These are phyloP conservation scores for Fusarium sp. DNA, from an alignment of 2,329 filamentous ascomycete genomes.

Conservation along the genomic window DNA sequence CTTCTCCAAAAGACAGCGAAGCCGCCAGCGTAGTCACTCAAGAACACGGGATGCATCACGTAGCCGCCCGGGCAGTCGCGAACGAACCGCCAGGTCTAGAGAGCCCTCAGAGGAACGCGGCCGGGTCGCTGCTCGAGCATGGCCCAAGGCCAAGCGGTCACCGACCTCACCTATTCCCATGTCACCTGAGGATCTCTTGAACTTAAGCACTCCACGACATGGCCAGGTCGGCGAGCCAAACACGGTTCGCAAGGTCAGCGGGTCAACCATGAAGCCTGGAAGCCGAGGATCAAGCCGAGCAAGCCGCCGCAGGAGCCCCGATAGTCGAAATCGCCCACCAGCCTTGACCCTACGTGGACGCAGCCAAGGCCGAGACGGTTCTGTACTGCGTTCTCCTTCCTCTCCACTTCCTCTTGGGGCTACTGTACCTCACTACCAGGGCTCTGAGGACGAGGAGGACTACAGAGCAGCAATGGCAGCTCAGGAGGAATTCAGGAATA, in stretches of 20 bases:
- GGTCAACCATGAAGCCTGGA: slow-evolving; percentile 47
- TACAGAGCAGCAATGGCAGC: slow-evolving; percentile 64
- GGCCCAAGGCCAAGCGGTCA: slow-evolving; percentile 81
- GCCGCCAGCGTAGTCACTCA: slow-evolving; percentile 66
- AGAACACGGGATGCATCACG: slow-evolving; percentile 57
- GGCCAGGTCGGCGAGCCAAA: slow-evolving; percentile 54
- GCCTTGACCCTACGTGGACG: slow-evolving; percentile 69
- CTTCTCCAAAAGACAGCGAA: slow-evolving; percentile 66
- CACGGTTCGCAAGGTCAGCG: slow-evolving; percentile 59
- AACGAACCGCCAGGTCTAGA: slow-evolving; percentile 64
- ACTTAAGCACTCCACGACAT: slow-evolving; percentile 63
- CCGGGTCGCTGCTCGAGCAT: slow-evolving; percentile 73
- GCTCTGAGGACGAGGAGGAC: slow-evolving; percentile 75
- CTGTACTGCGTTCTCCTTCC: slow-evolving; percentile 77
- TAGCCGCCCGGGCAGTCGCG: slow-evolving; percentile 62
- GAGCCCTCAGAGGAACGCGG: slow-evolving; percentile 79
- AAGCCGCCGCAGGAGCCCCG: slow-evolving; percentile 61
- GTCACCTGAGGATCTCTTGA: slow-evolving; percentile 87
- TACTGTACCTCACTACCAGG: slow-evolving; percentile 52
- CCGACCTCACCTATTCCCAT: slow-evolving; percentile 94
- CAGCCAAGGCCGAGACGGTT: slow-evolving; percentile 69
- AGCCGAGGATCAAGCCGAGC: slow-evolving; percentile 65
- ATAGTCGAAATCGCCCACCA: slow-evolving; percentile 55
- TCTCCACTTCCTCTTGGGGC: slow-evolving; percentile 83
- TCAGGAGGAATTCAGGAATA: slow-evolving; percentile 67